Base-by-base conservation (phyloP, 163 green algal genomes). In the Scenedesmus sp. region DNA sequence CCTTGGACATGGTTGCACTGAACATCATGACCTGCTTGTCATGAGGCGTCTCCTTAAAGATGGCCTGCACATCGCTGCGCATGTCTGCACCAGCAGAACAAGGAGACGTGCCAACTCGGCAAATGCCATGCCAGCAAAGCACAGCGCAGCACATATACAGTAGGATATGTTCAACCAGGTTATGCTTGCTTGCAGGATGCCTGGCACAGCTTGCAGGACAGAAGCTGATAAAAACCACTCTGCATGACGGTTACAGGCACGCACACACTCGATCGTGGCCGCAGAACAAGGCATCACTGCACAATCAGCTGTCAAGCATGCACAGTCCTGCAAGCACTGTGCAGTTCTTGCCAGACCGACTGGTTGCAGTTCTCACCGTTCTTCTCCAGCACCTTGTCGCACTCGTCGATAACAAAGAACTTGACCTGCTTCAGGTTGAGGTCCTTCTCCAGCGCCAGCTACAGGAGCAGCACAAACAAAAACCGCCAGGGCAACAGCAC, bases 11-110 rank as follows among this genome's bases (percentile, higher is more conserved):
- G 33, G 98, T 99, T 16, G 98, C 98, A 35, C 93, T 97, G 92
- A 99, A 99, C 98, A 99, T 99, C 98, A 99, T 99, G 86, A 99
- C 98, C 94, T 99, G 98, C 96, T 99, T 99, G 93, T 99, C 96
- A 91, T 99, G 98, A 16, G 98, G 98, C 42, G 98, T 99, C 92
- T 96, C 93, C 96, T 99, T 99, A 96, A 99, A 99, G 90, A 99
- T 99, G 68, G 97, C 96, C 94, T 99, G 97, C 30, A 99, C 97
- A 91, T 99, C 98, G n/a, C 93, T 93, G 76, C 98, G 96, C 98
- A 99, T 99, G 95, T 99, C 98, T 98, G 96, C 93, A 94, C 7
- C 15, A 61, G 20, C 7, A 87, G 40, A 26, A 70, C 22, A 70
- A 72, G 43, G 16, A n/a, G 65, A 15, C 5, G 40, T 37, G 80